Base-by-base conservation (phyloP, 352 stramenopile genomes). In the Phytophthora sp. region DNA sequence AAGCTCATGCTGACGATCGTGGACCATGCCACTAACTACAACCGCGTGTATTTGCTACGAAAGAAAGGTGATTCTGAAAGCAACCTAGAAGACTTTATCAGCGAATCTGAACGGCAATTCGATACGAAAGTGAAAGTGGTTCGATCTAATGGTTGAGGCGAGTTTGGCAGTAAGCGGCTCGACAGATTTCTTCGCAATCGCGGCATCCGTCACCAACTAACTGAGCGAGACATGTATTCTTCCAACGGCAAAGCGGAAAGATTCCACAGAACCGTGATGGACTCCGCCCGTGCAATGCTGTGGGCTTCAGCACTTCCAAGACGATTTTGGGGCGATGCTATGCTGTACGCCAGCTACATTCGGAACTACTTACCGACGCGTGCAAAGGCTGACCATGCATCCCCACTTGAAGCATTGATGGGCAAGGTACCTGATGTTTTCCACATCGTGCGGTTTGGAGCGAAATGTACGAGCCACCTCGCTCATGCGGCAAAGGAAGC, bases 101-200 rank as follows among this genome's bases (percentile, higher is more conserved):
- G 26, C 18, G 58, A 59, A 21, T 59, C 55, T 24, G 46, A 58
- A 12, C 27, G 33, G 7, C 57, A 57, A 26, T 53, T 52, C 20
- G 55, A 44, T n/a, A 15, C 23, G 3, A 21, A 4, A 5, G 33
- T 64, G 11, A 57, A 64, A 16, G 33, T 57, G 0, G 11, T 64
- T 4, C 18, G 44, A 1, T 54, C 44, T 1, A 24, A 56, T 46
- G 35, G 56, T 3, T 39, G 59, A 18, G 39, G 29, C 16, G 38
- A 50, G 44, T 61, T 67, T 13, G 30, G n/a, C 2, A 67, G 50
- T 29, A 29, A 15, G 11, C 4, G 30, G 2, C 59, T 61, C 8
- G 47, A 66, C 24, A 33, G 47, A n/a, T 66, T 66, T 21, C 18
- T 66, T 12, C 20, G 41, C 7, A 57, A 58, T 7, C 57, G 57